Percentiles rank a stretch among this genome's conserved stretches.
Conservation (phyloP, 495 filamentous ascomycete species). For the Neurospora sp. region DNA sequence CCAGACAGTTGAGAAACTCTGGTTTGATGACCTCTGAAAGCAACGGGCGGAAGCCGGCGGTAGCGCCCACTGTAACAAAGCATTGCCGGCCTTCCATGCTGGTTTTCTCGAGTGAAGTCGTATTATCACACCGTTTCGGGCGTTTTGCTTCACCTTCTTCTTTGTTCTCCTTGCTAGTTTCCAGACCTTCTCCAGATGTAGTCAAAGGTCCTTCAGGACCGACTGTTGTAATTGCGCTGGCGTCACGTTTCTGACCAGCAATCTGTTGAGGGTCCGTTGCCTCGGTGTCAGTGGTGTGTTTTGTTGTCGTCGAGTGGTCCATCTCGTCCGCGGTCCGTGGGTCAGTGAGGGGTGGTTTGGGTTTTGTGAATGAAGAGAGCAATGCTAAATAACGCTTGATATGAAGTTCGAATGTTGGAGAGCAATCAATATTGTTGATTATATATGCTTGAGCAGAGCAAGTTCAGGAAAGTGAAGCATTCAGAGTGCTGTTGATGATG, state of each 20-base stretch:
- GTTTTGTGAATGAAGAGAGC: background rate
- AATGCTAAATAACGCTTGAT: background rate
- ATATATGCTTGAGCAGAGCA: background rate
- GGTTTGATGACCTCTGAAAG: conserved; percentile 52
- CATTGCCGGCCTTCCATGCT: conserved; percentile 8
- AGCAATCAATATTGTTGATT: background rate
- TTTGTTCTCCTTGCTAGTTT: background rate
- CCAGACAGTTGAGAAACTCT: conserved; percentile 49
- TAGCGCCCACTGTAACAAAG: conserved; percentile 88
- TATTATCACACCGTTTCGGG: background rate
- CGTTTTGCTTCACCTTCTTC: background rate
- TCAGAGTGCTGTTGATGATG: background rate
- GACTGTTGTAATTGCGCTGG: background rate
- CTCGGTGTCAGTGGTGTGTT: background rate
- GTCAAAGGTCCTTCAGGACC: background rate
- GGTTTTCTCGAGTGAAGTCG: background rate
- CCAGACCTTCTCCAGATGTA: background rate
- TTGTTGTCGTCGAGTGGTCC: background rate
- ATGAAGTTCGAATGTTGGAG: background rate
- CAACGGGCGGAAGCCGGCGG: conserved; percentile 67
- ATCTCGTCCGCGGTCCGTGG: background rate
- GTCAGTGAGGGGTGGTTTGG: background rate
- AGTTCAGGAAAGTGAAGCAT: background rate
- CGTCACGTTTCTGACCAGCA: background rate
- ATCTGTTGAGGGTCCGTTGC: background rate